Evolutionary conservation across 257 asterid species (phyloP), one percentile per base, ranked within the genome.

Genomic region (Catharanthus roseus): DNA sequence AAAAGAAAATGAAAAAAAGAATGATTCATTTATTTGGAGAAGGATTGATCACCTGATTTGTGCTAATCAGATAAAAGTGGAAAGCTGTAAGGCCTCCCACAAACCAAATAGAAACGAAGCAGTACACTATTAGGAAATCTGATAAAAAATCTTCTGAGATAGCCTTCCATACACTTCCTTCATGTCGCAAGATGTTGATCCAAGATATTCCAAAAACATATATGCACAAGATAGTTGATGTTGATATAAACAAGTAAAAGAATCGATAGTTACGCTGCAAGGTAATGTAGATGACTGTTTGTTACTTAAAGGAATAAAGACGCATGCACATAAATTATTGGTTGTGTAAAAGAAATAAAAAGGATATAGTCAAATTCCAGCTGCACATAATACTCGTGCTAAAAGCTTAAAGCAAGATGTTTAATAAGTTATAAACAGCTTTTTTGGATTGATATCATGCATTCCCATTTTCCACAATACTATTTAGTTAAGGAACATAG

Each of bases 261-360:
- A 88, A 92, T 65, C 92, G 83, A 71, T 89, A 92, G 79, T 89
- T 92, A 57, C 98, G 90, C 98, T 92, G 96, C 87, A 85, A 72
- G 61, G 50, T 71, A 28, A 45, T 39, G 67, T 31, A 68, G n/a
- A 68, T 69, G 63, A 71, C 28, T 9, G 29, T 61, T 54, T 56
- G 45, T 77, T 61, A 84, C 79, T 53, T 53, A 41, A 21, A 45
- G 63, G 7, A 26, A 42, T 41, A 39, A 36, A 69, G 7, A 1
- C 42, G 13, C 38, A 50, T 21, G 6, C 41, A 60, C 44, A 11
- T 26, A 67, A 13, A 23, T 24, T 24, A 29, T 39, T 19, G 23
- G 41, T 4, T 10, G 11, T 6, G 12, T 23, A 24, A 65, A 65
- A 24, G 41, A 10, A 13, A 33, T 16, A 1, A 60, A 34, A 45